These are phyloP conservation scores for Penicillium janthinellum DNA, from an alignment of 2,329 filamentous ascomycete genomes.

Conservation along the genomic window DNA sequence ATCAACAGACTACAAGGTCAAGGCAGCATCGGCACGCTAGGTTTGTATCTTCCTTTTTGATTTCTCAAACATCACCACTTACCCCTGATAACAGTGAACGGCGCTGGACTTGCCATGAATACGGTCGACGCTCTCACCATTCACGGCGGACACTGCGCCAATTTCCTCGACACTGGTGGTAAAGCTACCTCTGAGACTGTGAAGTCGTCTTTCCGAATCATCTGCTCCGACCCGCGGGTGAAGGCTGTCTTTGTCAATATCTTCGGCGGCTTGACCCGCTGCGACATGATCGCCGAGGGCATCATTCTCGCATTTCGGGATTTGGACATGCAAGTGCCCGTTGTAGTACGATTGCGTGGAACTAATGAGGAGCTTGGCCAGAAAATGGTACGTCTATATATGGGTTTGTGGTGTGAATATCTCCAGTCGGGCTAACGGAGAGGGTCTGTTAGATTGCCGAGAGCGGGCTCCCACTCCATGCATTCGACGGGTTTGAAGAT, in stretches of 20 bases:
- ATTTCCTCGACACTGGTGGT: constrained; percentile 88
- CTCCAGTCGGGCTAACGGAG: constrained; percentile 12
- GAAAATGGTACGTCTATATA: constrained; percentile 54
- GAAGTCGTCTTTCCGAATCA: constrained; percentile 71
- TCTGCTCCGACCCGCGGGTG: constrained; percentile 71
- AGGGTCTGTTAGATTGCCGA: constrained; percentile 56
- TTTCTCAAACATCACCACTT: neutral
- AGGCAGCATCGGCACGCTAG: constrained; percentile 72
- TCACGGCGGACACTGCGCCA: constrained; percentile 69
- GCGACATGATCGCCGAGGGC: constrained; percentile 79
- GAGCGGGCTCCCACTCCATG: constrained; percentile 68
- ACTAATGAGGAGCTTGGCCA: constrained; percentile 73
- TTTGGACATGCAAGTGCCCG: constrained; percentile 65
- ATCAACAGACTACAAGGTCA: constrained; percentile 47
- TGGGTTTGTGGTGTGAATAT: neutral
- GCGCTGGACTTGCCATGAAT: constrained; percentile 88
- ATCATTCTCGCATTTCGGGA: constrained; percentile 73
- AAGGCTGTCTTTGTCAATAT: constrained; percentile 73
- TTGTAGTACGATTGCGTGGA: constrained; percentile 75
- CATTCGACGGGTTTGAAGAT: constrained; percentile 74
- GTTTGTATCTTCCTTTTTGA: constrained; percentile 29
- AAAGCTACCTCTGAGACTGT: constrained; percentile 85
- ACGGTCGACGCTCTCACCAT: constrained; percentile 76
- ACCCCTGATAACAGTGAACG: constrained; percentile 62
- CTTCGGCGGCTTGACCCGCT: constrained; percentile 69